phyloP scores from a whole-genome alignment of 345 rosid species.

The Populus davidiana region DNA sequence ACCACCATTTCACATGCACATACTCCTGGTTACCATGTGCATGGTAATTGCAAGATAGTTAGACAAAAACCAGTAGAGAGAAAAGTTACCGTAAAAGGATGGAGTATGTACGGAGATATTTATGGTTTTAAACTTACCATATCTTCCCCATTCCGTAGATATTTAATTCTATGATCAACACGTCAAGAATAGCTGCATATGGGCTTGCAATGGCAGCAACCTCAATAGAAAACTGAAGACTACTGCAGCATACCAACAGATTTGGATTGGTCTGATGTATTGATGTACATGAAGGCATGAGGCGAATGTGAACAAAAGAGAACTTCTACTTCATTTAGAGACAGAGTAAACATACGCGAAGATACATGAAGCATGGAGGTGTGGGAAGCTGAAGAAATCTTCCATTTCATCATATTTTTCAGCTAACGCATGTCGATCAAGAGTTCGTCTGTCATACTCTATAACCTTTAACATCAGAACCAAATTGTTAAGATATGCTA shows the following conservation, averaged over 20 bases:
- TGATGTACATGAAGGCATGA: neutral
- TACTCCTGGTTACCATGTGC: neutral
- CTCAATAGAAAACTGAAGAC: constrained; percentile 35
- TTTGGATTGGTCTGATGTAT: neutral
- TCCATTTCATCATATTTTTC: constrained; percentile 38
- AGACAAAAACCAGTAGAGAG: neutral
- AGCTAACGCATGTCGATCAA: constrained; percentile 28
- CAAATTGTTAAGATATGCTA: neutral
- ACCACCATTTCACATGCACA: constrained; percentile 27
- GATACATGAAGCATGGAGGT: constrained; percentile 27
- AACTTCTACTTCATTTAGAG: neutral
- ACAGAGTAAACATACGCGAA: constrained; percentile 26
- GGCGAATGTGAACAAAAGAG: neutral
- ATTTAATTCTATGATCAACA: constrained; percentile 30
- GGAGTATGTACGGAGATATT: no score
- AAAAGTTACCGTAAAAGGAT: neutral
- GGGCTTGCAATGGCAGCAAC: constrained; percentile 30
- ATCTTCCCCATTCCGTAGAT: constrained; percentile 21
- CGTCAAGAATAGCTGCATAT: constrained; percentile 27
- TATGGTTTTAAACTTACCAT: constrained; percentile 8
- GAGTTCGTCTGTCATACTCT: constrained; percentile 25
- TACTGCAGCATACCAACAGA: constrained; percentile 18
- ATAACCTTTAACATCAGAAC: constrained; percentile 13
- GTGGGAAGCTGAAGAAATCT: constrained; percentile 24
- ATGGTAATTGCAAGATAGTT: neutral